These are phyloP conservation scores for Aspergillus sp. DNA, from an alignment of 2,329 filamentous ascomycete genomes.

Conservation along the genomic window DNA sequence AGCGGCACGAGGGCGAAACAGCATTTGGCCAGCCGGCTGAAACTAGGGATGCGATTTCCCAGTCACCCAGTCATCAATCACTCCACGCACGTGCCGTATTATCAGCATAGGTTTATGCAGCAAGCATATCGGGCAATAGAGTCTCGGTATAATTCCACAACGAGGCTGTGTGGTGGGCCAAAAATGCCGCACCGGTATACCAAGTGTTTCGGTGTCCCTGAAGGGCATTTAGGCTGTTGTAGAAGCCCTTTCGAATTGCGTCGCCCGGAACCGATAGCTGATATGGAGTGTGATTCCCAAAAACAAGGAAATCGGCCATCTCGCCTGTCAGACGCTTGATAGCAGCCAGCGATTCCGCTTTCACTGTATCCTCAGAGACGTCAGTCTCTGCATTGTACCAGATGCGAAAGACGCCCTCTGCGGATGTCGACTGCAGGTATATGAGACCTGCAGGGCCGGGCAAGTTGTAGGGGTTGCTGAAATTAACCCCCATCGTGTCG, in stretches of 20 bases:
- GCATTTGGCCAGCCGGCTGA: not conserved
- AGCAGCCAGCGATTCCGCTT: no score
- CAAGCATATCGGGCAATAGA: no score
- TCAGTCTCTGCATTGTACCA: no score
- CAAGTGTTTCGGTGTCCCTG: not conserved
- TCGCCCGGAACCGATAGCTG: not conserved
- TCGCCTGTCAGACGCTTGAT: slow-evolving; percentile 1
- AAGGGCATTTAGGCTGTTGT: not conserved
- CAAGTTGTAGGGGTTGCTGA: no score
- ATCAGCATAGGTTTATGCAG: no score
- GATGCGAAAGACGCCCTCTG: no score
- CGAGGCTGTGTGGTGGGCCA: not conserved
- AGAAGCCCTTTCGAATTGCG: not conserved
- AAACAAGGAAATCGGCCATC: slow-evolving; percentile 9
- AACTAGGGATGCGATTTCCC: not conserved
- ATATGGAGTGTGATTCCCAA: not conserved
- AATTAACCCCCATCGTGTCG: not conserved
- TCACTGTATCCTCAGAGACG: no score
- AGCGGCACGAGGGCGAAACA: not conserved
- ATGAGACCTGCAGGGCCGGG: no score
- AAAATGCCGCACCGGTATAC: not conserved
- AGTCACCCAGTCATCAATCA: not conserved
- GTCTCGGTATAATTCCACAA: not conserved
- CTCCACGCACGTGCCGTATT: no score
- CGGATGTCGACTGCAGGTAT: no score